These are phyloP conservation scores for Talaromyces islandicus DNA, from an alignment of 2,329 filamentous ascomycete genomes.

Conservation along the genomic window DNA sequence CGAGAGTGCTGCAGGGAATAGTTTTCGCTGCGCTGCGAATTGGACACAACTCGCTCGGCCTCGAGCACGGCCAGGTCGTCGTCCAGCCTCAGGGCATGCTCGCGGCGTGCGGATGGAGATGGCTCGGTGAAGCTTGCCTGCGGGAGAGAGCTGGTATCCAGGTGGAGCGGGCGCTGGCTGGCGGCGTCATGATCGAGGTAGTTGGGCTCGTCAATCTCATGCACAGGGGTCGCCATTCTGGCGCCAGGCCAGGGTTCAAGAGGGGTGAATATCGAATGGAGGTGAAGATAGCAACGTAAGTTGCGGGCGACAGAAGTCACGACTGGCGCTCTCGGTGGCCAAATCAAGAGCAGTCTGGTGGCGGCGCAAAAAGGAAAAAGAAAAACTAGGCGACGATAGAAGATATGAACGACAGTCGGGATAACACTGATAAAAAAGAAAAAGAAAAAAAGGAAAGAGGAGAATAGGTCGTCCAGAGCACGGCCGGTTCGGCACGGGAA, in stretches of 20 bases:
- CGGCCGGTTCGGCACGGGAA: not conserved
- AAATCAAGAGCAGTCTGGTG: not conserved
- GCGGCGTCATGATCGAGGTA: not conserved
- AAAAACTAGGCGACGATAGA: not conserved
- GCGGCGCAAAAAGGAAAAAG: not conserved
- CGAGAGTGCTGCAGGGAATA: constrained; percentile 47
- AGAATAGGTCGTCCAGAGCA: not conserved
- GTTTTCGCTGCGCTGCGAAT: constrained; percentile 30
- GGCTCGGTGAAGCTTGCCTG: constrained; percentile 11
- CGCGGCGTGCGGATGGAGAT: constrained; percentile 53
- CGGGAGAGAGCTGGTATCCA: not conserved
- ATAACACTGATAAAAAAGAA: too few relatives aligned
- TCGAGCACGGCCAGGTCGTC: constrained; percentile 62
- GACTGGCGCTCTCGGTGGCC: not conserved
- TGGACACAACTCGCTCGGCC: constrained; percentile 56
- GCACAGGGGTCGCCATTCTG: constrained; percentile 8
- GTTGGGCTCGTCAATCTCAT: constrained; percentile 7
- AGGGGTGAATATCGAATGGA: not conserved
- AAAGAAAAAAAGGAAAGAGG: not conserved
- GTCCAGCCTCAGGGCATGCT: constrained; percentile 55
- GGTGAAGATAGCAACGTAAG: not conserved
- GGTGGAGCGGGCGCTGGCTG: not conserved
- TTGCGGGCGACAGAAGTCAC: not conserved
- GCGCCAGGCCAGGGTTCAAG: not conserved
- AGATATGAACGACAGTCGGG: not conserved